Percentiles rank a stretch among this genome's conserved stretches.
Evolutionary conservation across 257 asterid genomes (phyloP).

Genomic region (Solanum medicagineum): DNA sequence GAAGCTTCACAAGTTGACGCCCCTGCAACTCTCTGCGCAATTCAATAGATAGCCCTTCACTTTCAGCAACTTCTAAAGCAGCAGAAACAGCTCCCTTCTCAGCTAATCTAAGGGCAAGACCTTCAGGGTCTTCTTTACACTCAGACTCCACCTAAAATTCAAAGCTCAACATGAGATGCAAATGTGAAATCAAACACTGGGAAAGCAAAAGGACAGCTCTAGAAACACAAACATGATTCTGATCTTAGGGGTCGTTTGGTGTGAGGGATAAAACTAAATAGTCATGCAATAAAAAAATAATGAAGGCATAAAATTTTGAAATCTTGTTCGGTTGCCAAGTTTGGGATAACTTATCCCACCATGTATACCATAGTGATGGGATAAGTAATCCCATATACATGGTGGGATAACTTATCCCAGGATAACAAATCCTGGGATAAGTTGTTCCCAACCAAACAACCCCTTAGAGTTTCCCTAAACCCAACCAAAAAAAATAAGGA

Average conservation of each 20-base stretch:
- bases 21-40: constrained; percentile 97
- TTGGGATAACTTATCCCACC: no score
- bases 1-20: constrained; percentile 98
- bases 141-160: constrained; percentile 65
- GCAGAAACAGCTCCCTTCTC: constrained; percentile 96
- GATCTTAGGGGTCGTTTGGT: not conserved
- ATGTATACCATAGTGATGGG: no score
- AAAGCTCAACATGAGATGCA: not conserved
- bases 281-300: no score
- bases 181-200: not conserved
- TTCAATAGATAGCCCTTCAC: constrained; percentile 83
- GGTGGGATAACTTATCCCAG: no score
- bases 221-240: not conserved
- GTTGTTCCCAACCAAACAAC: no score
- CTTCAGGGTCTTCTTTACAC: constrained; percentile 96
- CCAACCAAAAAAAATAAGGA: not conserved
- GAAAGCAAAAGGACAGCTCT: not conserved
- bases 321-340: no score
- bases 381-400: no score
- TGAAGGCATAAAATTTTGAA: no score
- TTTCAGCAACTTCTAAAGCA: constrained; percentile 91
- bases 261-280: no score
- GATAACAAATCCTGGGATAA: no score
- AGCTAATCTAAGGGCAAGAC: constrained; percentile 95
- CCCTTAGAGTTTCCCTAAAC: not conserved